Evolutionary conservation across 2,329 filamentous ascomycete species (phyloP), one percentile per base, ranked within the genome.

Genomic region (Akanthomyces uredinophilus): DNA sequence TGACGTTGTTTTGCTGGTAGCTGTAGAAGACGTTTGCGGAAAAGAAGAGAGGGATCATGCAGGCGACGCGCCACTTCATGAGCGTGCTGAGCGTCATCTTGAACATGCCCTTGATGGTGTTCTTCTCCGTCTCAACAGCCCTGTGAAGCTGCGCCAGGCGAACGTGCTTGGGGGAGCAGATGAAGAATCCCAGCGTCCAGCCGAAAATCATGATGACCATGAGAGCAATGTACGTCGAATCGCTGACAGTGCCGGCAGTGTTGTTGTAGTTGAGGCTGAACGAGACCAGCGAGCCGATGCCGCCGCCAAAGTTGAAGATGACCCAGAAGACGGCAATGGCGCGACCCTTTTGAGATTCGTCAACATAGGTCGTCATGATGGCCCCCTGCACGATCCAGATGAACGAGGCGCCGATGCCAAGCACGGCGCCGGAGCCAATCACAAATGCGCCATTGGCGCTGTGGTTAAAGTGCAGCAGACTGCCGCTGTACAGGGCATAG

Each of bases 1-100:
- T 85, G 70, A 84, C 81, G 63, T 75, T 73, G 68, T 83, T 83
- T 64, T 82, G 81, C 68, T 84, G 82, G 68, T 84, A 84, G 49
- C 79, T 80, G 70, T 84, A 84, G 68, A 83, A 83, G 61, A 81
- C 75, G 67, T 84, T 83, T 65, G 81, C 81, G 29, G 75, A 78
- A 71, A 83, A 83, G 74, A 84, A 84, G 64, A 84, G 74, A 16
- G 81, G 81, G 49, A 83, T 73, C 69, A 83, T 76, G 65, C 74
- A 79, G 8, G 77, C 66, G 0, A 82, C 76, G 24, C 77, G 74
- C 78, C 79, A 80, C 55, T 78, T 73, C 62, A 70, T 72, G 43
- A 79, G 66, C 3, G 73, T 76, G 62, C 68, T 70, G 1, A 77
- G 55, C 1, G 77, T 73, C 37, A 75, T 74, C 50, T 71, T 70